Evolutionary conservation across 176 grass and related monocot genomes (phyloP), one percentile per base, ranked within the genome.

Genomic region (Elymus sibiricus): DNA sequence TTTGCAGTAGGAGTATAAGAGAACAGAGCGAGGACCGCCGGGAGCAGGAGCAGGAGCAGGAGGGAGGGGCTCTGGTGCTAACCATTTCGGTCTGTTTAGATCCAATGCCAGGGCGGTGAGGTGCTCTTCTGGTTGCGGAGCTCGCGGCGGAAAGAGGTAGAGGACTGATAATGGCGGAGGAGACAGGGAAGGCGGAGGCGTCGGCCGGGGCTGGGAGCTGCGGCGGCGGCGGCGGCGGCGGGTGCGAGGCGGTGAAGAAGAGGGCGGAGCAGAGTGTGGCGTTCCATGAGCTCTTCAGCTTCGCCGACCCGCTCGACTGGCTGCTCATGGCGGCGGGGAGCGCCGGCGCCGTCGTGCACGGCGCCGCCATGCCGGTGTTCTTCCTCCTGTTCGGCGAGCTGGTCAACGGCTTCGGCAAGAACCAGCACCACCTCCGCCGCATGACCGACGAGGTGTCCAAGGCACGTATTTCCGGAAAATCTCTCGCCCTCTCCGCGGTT

Each of bases 381-480:
- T 95, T 98, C 82, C 95, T 95, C 53, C 78, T 98, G 32, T 98
- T 98, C 61, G 95, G 93, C 24, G 89, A 98, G 70, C 91, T 98
- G 79, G 88, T 98, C 89, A 93, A 98, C 67, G 93, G 93, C 15
- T 98, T 98, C 86, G 95, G 95, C n/a, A 93, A 93, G 87, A 98
- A 98, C 91, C 84, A 95, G 80, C 74, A 82, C 68, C 79, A 93
- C 66, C 93, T 93, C 77, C 87, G 89, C 39, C 85, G 81, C 64
- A 98, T 98, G 95, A 95, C 91, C 28, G 91, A 90, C 84, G 91
- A 98, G 63, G 95, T 98, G 73, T 91, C 91, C 79, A 98, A 93
- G 91, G 95, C 76, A 49, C 56, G 66, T 73, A 58, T 19, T 28
- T 43, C 61, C 1, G 17, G 12, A 1, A 74, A 65, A 59, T 46